A percentile compares a stretch with the other conserved stretches of the same genome.
phyloP scores from a whole-genome alignment of 1,139 yeast genomes.

The Geotrichum fermentans region DNA sequence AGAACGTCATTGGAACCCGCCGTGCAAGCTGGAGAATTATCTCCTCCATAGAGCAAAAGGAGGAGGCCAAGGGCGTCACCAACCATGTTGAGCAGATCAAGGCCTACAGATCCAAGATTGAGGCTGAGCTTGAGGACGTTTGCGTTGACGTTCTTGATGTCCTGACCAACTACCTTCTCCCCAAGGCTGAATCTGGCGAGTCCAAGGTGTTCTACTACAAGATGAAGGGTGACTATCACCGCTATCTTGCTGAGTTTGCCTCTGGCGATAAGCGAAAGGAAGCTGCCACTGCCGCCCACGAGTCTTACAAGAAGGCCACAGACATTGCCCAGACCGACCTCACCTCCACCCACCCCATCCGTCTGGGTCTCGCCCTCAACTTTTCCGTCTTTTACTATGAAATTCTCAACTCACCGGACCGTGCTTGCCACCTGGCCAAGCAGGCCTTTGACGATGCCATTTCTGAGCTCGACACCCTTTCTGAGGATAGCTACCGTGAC shows the following conservation, averaged over 20 bases:
- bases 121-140: slow-evolving; percentile 86
- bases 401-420: slow-evolving; percentile 96
- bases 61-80: slow-evolving; percentile 88
- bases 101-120: slow-evolving; percentile 93
- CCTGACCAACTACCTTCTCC: slow-evolving; percentile 82
- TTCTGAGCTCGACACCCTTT: slow-evolving; percentile 95
- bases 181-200: slow-evolving; percentile 95
- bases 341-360: slow-evolving; percentile 98
- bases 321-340: slow-evolving; percentile 97
- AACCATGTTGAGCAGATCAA: slow-evolving; percentile 85
- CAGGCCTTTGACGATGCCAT: slow-evolving; percentile 99
- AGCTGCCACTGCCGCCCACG: slow-evolving; percentile 91
- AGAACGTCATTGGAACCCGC: slow-evolving; percentile 97
- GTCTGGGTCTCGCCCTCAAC: slow-evolving; percentile 96
- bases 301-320: slow-evolving; percentile 93
- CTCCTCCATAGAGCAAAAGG: slow-evolving; percentile 96
- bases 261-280: slow-evolving; percentile 88
- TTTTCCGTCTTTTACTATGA: slow-evolving; percentile 98
- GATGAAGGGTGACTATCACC: slow-evolving; percentile 99
- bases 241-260: slow-evolving; percentile 97
- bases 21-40: slow-evolving; percentile 99
- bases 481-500: slow-evolving; percentile 97
- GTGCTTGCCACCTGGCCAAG: slow-evolving; percentile 98
- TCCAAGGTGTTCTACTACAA: slow-evolving; percentile 97
- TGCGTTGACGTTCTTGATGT: slow-evolving; percentile 92